Base-by-base conservation (phyloP, 768 basidiomycete species). In the Suillus decipiens region DNA sequence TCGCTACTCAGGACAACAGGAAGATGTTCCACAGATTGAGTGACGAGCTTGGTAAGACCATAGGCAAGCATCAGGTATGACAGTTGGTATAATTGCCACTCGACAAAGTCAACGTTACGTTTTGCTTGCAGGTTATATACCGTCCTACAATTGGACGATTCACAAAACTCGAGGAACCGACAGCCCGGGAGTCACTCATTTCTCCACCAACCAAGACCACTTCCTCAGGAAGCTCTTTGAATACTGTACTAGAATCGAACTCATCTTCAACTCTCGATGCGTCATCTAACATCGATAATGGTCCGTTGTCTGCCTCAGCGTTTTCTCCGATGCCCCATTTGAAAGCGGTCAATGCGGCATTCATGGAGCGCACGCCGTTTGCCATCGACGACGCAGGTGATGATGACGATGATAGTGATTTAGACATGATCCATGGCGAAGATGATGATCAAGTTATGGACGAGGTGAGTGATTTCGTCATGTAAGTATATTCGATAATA, bases 351-450 rank as follows among this genome's bases (percentile, higher is more conserved):
- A 90, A 86, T 66, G 89, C 89, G 37, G 92, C 92, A 36, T 81
- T 94, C 53, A 89, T 96, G 89, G 92, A 96, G 73, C 82, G 96
- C 48, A 95, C 93, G 31, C 89, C 90, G 66, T 99, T 99, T 73
- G 94, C 94, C n/a, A 97, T 99, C 64, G 97, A 99, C 71, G 94
- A 95, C 75, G 93, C 89, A 4, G 89, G 88, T 59, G 92, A 93
- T 67, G 90, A 89, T 62, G 91, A 90, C 33, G 89, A 88, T 0
- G 90, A 92, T 12, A 76, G 89, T 72, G 77, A 87, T 73, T 77
- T 84, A 8, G 79, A 77, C 9, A 76, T 78, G 34, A 85, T 82
- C 6, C 86, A 85, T 33, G 79, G 78, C 15, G 86, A 82, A 57
- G 87, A 85, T 53, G 88, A 89, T 61, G 88, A 89, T 65, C 86